These are phyloP conservation scores for Ophiostoma ulmi DNA, from an alignment of 2,329 filamentous ascomycete genomes.

Conservation along the genomic window DNA sequence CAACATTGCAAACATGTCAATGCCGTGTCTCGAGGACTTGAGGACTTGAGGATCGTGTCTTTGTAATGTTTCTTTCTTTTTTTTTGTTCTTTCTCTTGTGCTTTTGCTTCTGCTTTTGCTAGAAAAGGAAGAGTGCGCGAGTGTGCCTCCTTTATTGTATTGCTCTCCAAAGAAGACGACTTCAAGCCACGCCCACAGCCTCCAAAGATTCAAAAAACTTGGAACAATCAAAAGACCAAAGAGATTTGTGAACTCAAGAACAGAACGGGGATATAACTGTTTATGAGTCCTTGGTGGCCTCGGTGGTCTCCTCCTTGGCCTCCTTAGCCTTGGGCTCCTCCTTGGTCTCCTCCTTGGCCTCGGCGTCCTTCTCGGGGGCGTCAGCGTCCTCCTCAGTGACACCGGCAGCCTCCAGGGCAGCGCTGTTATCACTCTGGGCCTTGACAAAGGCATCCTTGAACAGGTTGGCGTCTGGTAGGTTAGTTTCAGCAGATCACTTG, in stretches of 20 bases:
- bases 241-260: background rate
- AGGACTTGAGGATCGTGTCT: background rate
- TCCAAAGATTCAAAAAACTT: background rate
- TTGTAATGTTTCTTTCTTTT: conserved; percentile 9
- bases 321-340: conserved; percentile 30
- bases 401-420: conserved; percentile 57
- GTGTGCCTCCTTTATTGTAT: background rate
- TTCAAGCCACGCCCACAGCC: background rate
- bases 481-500: conserved; percentile 26
- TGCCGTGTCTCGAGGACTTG: background rate
- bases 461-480: conserved; percentile 72
- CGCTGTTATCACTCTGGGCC: conserved; percentile 94
- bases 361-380: conserved; percentile 30
- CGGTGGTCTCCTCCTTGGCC: conserved; percentile 27
- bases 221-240: background rate
- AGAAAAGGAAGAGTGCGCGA: background rate
- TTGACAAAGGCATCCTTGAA: conserved; percentile 98
- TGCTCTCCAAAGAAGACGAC: background rate
- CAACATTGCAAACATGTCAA: background rate
- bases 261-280: background rate
- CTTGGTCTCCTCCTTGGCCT: conserved; percentile 31
- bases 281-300: conserved; percentile 21
- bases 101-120: background rate
- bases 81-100: conserved; percentile 12
- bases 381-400: conserved; percentile 23